Evolutionary conservation across 2,329 filamentous ascomycete species (phyloP).

Genomic region (Penicillium hesseltinei): DNA sequence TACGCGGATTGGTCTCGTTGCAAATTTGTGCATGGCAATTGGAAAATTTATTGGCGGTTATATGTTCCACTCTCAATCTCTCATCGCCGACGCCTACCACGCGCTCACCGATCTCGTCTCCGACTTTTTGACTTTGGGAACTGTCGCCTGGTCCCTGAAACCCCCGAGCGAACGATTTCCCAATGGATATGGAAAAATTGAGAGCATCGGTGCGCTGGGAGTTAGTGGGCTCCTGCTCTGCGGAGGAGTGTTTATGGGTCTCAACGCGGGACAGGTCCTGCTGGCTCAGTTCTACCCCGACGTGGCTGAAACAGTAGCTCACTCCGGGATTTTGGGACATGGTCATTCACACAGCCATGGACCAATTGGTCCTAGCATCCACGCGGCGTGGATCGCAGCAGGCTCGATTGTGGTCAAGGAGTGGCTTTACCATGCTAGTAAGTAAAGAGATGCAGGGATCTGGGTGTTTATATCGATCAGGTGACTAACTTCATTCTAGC

Average conservation of each 20-base stretch:
- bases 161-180: slow-evolving; percentile 82
- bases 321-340: slow-evolving; percentile 50
- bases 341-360: slow-evolving; percentile 58
- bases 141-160: slow-evolving; percentile 88
- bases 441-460: slow-evolving; percentile 41
- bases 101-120: slow-evolving; percentile 93
- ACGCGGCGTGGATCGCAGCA: slow-evolving; percentile 90
- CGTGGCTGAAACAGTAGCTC: slow-evolving; percentile 51
- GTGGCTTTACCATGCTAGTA: slow-evolving; percentile 95
- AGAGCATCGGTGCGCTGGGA: slow-evolving; percentile 88
- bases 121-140: slow-evolving; percentile 89
- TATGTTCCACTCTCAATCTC: slow-evolving; percentile 89
- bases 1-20: slow-evolving; percentile 81
- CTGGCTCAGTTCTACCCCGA: slow-evolving; percentile 73
- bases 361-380: slow-evolving; percentile 73
- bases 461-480: neutral
- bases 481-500: slow-evolving; percentile 50
- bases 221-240: slow-evolving; percentile 88
- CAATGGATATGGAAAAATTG: slow-evolving; percentile 93
- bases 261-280: slow-evolving; percentile 68
- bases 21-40: slow-evolving; percentile 91
- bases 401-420: slow-evolving; percentile 92
- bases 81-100: slow-evolving; percentile 92
- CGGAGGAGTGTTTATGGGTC: slow-evolving; percentile 89
- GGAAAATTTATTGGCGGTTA: slow-evolving; percentile 91